phyloP scores from a whole-genome alignment of 2,329 filamentous ascomycete genomes.

The Zymoseptoria brevis region DNA sequence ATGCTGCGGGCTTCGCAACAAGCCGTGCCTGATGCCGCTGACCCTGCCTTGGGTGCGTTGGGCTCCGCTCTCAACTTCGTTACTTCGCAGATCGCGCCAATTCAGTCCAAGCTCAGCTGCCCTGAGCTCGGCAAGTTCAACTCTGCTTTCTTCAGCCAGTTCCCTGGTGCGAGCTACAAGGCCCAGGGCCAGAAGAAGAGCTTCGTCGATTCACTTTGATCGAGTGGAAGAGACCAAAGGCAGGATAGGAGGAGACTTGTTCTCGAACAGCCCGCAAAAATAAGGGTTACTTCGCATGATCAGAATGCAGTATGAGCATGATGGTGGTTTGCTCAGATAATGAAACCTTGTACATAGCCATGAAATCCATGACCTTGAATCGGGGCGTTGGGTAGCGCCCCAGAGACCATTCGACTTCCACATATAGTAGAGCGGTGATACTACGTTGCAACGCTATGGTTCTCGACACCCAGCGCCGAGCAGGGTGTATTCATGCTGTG shows the following conservation, averaged over 20 bases:
- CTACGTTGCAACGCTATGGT: no score
- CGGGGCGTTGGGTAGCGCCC: neutral
- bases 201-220: neutral
- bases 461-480: no score
- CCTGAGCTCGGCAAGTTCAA: constrained; percentile 2
- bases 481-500: no score
- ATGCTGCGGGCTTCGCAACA: neutral
- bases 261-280: neutral
- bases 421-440: no score
- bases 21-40: neutral
- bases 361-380: neutral
- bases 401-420: no score
- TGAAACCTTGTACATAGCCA: neutral
- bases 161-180: constrained; percentile 2
- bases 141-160: neutral
- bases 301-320: neutral
- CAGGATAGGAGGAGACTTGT: no score
- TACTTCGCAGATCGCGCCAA: neutral
- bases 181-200: neutral
- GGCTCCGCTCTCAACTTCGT: neutral
- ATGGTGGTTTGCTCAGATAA: neutral
- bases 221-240: neutral
- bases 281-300: neutral
- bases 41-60: neutral
- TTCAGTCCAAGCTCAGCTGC: neutral